These are phyloP conservation scores for Dichotomopilus funicola DNA, from an alignment of 2,329 filamentous ascomycete genomes.

Conservation along the genomic window DNA sequence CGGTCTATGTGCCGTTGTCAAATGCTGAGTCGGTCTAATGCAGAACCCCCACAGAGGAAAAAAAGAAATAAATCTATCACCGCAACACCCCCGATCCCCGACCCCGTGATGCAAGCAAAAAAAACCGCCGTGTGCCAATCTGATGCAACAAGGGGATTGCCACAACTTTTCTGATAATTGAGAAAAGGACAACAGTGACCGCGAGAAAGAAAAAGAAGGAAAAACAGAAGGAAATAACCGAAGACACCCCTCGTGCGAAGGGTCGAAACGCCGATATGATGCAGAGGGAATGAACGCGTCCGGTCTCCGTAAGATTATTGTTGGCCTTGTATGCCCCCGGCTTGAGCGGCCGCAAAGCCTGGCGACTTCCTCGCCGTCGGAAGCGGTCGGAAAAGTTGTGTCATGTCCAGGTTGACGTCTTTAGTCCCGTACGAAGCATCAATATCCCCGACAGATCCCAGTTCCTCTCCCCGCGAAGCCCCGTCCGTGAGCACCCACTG, in stretches of 20 bases:
- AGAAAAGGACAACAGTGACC: conserved; percentile 1
- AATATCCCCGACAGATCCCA: conserved; percentile 62
- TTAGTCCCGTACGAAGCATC: conserved; percentile 58
- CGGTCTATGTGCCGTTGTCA: conserved; percentile 23
- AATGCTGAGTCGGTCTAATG: conserved; percentile 26
- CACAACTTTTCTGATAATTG: background rate
- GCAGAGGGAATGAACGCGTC: conserved; percentile 21
- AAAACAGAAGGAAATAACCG: conserved; percentile 25
- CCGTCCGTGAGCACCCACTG: conserved; percentile 57
- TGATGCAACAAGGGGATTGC: conserved; percentile 33
- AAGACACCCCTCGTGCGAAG: conserved; percentile 24
- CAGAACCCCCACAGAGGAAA: conserved; percentile 19
- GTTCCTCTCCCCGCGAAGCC: conserved; percentile 57
- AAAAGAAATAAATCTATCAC: conserved; percentile 28
- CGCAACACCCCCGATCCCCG: conserved; percentile 26
- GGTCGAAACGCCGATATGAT: conserved; percentile 23
- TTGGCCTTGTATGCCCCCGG: conserved; percentile 31
- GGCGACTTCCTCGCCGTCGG: conserved; percentile 38
- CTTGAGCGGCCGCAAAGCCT: conserved; percentile 37
- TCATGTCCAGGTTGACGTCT: conserved; percentile 64
- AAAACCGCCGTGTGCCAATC: conserved; percentile 31
- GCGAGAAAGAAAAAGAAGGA: conserved; percentile 21
- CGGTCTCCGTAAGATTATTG: conserved; percentile 23
- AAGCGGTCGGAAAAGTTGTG: conserved; percentile 60
- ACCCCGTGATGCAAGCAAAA: conserved; percentile 32